Evolutionary conservation across 2,329 filamentous ascomycete species (phyloP).

Genomic region (Anisogramma anomala): DNA sequence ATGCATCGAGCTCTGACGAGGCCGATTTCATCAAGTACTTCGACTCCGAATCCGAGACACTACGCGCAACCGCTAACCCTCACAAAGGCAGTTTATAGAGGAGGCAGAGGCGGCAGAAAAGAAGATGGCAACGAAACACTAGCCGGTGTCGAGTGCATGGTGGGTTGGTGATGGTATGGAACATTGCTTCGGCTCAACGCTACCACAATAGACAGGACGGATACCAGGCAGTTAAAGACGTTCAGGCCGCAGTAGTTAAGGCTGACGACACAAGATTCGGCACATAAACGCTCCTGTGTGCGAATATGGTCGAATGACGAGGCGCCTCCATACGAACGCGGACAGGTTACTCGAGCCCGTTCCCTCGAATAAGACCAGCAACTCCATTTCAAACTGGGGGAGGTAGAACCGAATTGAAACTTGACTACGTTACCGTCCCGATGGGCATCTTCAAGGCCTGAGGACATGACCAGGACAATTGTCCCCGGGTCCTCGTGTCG

Average conservation of each 20-base stretch:
- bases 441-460: too few relatives aligned
- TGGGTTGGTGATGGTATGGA: conserved; percentile 1
- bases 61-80: conserved; percentile 11
- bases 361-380: too few relatives aligned
- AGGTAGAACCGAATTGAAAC: too few relatives aligned
- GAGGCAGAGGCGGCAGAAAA: conserved; percentile 31
- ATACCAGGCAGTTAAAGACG: conserved; percentile 7
- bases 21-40: conserved; percentile 54
- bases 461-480: too few relatives aligned
- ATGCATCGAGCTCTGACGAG: conserved; percentile 50
- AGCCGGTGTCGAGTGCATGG: conserved; percentile 16
- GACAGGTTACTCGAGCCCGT: too few relatives aligned
- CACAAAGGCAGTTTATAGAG: conserved; percentile 35
- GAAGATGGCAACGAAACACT: conserved; percentile 32
- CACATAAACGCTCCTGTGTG: background rate
- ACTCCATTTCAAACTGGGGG: too few relatives aligned
- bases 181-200: background rate
- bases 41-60: conserved; percentile 9
- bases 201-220: conserved; percentile 12
- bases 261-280: conserved; percentile 2
- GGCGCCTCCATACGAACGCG: too few relatives aligned
- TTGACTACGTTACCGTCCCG: too few relatives aligned
- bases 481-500: conserved; percentile 7
- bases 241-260: background rate
- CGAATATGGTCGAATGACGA: background rate